Conservation (phyloP, 768 basidiomycete genomes). For the Botryobasidium botryosum region DNA sequence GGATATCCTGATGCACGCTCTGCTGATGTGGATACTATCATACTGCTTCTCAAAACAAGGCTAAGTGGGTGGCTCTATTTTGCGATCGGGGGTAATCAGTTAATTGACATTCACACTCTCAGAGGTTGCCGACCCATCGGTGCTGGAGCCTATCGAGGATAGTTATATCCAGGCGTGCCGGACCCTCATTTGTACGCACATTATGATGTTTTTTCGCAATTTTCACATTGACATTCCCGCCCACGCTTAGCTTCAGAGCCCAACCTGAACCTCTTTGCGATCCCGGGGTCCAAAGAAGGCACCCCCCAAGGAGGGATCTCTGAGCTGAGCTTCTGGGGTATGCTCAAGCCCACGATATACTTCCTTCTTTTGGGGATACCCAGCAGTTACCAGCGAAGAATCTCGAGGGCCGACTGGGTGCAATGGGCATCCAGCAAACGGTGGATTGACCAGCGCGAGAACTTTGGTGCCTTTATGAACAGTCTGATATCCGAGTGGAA, state of each 20-base stretch:
- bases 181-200: too few relatives aligned
- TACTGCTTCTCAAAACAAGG: constrained; percentile 1
- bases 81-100: too few relatives aligned
- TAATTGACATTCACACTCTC: too few relatives aligned
- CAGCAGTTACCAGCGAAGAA: background rate
- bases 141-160: too few relatives aligned
- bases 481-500: constrained; percentile 8
- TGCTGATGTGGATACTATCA: constrained; percentile 4
- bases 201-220: too few relatives aligned
- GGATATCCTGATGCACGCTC: constrained; percentile 7
- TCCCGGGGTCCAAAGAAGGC: too few relatives aligned
- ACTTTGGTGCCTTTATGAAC: constrained; percentile 7
- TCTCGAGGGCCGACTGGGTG: constrained; percentile 8
- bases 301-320: too few relatives aligned
- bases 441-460: constrained; percentile 7
- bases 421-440: constrained; percentile 9
- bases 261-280: constrained; percentile 5
- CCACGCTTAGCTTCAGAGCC: constrained; percentile 1
- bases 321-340: background rate
- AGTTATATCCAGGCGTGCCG: too few relatives aligned
- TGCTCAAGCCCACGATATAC: constrained; percentile 1
- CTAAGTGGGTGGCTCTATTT: constrained; percentile 1
- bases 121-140: too few relatives aligned
- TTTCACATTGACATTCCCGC: background rate
- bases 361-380: constrained; percentile 3